Evolutionary conservation across 345 rosid species (phyloP), one percentile per base, ranked within the genome.

Genomic region (Dovyalis caffra): DNA sequence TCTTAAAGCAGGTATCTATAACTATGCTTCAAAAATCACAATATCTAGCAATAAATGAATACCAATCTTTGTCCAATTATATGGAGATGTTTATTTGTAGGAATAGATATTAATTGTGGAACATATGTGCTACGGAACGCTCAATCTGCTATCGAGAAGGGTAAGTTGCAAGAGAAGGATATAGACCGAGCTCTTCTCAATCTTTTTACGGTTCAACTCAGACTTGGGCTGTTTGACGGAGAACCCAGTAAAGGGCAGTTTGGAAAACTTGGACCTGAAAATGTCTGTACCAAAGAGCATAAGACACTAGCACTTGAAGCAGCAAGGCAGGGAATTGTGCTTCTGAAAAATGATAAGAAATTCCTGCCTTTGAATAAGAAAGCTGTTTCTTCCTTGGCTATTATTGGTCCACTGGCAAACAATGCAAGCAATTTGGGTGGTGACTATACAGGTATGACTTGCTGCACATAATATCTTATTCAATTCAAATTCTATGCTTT

Each of bases 1-100:
- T 79, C 85, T 91, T 49, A 87, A 95, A 89, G 97, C 99, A 84
- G 99, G 97, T 89, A 34, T 43, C 34, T 25, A 15, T 65, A 60
- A 45, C 40, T 71, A 20, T 82, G 31, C 53, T 8, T 72, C 68
- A n/a, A n/a, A n/a, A n/a, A n/a, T n/a, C n/a, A n/a, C n/a, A n/a
- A n/a, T n/a, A n/a, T n/a, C n/a, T 74, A 64, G 40, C 53, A 38
- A 21, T 29, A 47, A 21, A 34, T 40, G 29, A 57, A 65, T 12
- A 28, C 43, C 1, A 29, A 18, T 69, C 4, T 49, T 53, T 37
- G 33, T 31, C 7, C 9, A 25, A 15, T 45, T 20, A 33, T 32
- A 28, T 7, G 16, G 66, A 11, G 28, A 56, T 73, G 6, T 11
- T 25, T 3, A n/a, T 38, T 6, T 70, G 75, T 65, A 74, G 82